Percentiles rank a stretch among this genome's conserved stretches.
Evolutionary conservation across 2,329 filamentous ascomycete genomes (phyloP).

Genomic region (Aspergillaceae sp.): DNA sequence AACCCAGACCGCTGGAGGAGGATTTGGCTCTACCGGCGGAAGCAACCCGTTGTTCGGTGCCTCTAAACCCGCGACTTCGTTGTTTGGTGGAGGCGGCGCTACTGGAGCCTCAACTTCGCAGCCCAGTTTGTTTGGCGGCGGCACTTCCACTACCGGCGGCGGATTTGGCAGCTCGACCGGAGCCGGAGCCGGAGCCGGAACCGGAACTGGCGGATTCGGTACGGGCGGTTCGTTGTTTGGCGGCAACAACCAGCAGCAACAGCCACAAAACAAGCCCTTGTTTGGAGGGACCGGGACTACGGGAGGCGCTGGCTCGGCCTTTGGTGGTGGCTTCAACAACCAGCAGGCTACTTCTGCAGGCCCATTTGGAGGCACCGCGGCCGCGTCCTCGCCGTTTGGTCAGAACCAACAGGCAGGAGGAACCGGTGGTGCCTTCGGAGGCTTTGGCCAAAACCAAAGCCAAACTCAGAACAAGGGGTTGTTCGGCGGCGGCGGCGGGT

Average conservation of each 20-base stretch:
- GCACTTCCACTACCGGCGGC: slow-evolving; percentile 26
- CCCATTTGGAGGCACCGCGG: slow-evolving; percentile 25
- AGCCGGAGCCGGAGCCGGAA: slow-evolving; percentile 14
- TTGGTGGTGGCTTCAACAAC: slow-evolving; percentile 32
- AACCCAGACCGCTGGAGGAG: slow-evolving; percentile 29
- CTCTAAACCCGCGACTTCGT: slow-evolving; percentile 32
- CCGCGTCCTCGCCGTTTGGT: no score
- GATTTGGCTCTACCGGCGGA: slow-evolving; percentile 23
- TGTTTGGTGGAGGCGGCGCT: slow-evolving; percentile 26
- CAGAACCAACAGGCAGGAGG: slow-evolving; percentile 19
- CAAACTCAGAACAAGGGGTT: slow-evolving; percentile 27
- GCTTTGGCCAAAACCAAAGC: slow-evolving; percentile 25
- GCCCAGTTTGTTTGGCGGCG: slow-evolving; percentile 32
- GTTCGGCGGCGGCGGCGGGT: slow-evolving; percentile 28
- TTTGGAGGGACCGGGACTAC: slow-evolving; percentile 24
- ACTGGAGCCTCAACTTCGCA: slow-evolving; percentile 19
- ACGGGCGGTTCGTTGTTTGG: slow-evolving; percentile 37
- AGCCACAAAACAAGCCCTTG: slow-evolving; percentile 24
- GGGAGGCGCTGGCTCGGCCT: slow-evolving; percentile 16
- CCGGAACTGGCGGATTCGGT: slow-evolving; percentile 15
- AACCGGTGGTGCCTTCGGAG: slow-evolving; percentile 38
- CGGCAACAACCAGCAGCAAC: slow-evolving; percentile 26
- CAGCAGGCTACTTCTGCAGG: slow-evolving; percentile 30
- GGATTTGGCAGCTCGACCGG: slow-evolving; percentile 16
- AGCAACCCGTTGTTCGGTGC: slow-evolving; percentile 36